Evolutionary conservation across 1,284 basidiomycete genomes (phyloP), one percentile per base, ranked within the genome.

Genomic region (Marasmius fiardii): DNA sequence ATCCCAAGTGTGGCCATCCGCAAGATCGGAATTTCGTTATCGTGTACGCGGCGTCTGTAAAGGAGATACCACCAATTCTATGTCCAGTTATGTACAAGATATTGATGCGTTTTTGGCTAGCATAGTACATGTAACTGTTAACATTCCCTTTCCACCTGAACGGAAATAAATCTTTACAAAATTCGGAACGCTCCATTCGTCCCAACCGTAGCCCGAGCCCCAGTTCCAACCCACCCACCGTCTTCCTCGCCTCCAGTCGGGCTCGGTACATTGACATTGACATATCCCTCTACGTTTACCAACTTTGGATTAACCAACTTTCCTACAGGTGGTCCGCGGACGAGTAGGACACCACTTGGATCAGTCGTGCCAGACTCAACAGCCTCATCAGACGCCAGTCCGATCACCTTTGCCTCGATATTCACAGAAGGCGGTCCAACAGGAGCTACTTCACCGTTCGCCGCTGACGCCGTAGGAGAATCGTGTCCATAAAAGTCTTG

Each of bases 371-470:
- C 89, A 3, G 61, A 70, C 66, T 90, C 88, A 18, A 91, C 74
- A 10, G 71, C 71, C 0, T 72, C 72, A 57, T 91, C 88, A 51
- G 87, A 74, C 7, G 90, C 79, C 39, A 41, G 39, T 0, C 75
- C 81, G 0, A 77, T 62, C 12, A 92, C 73, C 67, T 91, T 92
- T 16, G 75, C 82, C 66, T 92, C 90, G 1, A 90, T 72, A 60
- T 91, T 92, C 55, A 87, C 76, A 28, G 82, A 78, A 1, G 90
- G 90, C 6, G 90, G 84, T 1, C 90, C 90, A 20, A 82, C 80
- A 61, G 86, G 85, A 1, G 85, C 82, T 3, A 73, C 63, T 2
- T 67, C 63, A 14, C n/a, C 20, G 39, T 20, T 41, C 8, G 39
- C 3, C 16, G 20, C 39, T 7, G 39, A 41, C 16, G 20, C n/a